Evolutionary conservation across 2,329 filamentous ascomycete species (phyloP), one percentile per base, ranked within the genome.

Genomic region (Xylariaceae sp.): DNA sequence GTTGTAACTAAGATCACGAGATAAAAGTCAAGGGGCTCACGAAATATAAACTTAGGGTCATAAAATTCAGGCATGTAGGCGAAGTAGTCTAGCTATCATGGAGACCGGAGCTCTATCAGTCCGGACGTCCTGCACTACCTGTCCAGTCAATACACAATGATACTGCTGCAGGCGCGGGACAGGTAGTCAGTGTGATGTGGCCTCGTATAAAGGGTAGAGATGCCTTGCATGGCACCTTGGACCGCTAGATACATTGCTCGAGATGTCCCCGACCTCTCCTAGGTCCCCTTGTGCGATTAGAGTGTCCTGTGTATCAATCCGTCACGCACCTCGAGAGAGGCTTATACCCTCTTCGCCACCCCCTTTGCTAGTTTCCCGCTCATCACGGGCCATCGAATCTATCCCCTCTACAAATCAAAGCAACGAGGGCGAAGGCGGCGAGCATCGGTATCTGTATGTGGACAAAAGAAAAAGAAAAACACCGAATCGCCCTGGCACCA

Each of bases 341-440:
- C 19, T 44, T 42, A 50, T 4, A 26, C 26, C 30, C 43, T 37
- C 41, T 34, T 19, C 19, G 19, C 19, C 19, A 19, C 19, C 19
- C 19, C 19, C 19, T 19, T 19, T 34, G 34, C 39, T 46, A 47
- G 44, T 32, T 27, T 29, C 19, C 47, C 34, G 37, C 43, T 46
- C 42, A 44, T 50, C 47, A 45, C 44, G 35, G 34, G 35, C 31
- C 49, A 37, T 37, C 40, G 44, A 11, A n/a, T 55, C 51, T 55
- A 58, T 53, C 26, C 47, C 32, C 51, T 50, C 39, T 54, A 54
- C 42, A 42, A 45, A 41, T 43, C 47, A 54, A 54, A 51, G 58
- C 53, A 59, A 50, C 48, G 37, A 46, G 26, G 42, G 51, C 34
- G 53, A 51, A 47, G 32, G 42, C 27, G 45, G 39, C 34, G 44